phyloP scores from a whole-genome alignment of 345 rosid genomes.

The Microcos paniculata region DNA sequence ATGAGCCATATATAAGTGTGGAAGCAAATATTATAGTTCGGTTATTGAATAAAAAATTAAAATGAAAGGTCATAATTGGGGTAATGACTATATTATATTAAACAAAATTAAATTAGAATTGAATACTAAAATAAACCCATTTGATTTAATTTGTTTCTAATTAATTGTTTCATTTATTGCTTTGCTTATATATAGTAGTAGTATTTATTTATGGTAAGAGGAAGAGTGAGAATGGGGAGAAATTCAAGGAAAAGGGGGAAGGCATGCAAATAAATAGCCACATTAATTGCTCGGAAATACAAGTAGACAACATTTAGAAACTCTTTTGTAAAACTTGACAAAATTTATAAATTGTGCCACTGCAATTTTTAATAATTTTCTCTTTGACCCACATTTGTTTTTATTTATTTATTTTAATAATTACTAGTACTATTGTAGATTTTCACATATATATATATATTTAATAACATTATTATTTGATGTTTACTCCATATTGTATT shows the following conservation, averaged over 20 bases:
- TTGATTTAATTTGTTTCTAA: neutral
- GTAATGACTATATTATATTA: neutral
- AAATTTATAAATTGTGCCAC: neutral
- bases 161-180: slow-evolving; percentile 2
- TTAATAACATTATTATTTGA: neutral
- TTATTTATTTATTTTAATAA: neutral
- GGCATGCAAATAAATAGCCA: slow-evolving; percentile 10
- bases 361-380: neutral
- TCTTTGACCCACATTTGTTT: neutral
- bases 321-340: neutral
- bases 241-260: neutral
- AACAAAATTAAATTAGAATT: neutral
- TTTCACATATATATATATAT: neutral
- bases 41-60: neutral
- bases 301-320: neutral
- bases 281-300: slow-evolving; percentile 18
- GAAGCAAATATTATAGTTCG: neutral
- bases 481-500: neutral
- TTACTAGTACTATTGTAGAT: neutral
- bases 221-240: neutral
- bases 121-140: neutral
- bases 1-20: slow-evolving; percentile 7
- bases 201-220: neutral
- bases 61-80: neutral
- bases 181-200: slow-evolving; percentile 7